Percentiles rank a stretch among this genome's conserved stretches.
These are phyloP conservation scores for Candida anutae DNA, from an alignment of 1,139 yeast genomes.

Conservation along the genomic window DNA sequence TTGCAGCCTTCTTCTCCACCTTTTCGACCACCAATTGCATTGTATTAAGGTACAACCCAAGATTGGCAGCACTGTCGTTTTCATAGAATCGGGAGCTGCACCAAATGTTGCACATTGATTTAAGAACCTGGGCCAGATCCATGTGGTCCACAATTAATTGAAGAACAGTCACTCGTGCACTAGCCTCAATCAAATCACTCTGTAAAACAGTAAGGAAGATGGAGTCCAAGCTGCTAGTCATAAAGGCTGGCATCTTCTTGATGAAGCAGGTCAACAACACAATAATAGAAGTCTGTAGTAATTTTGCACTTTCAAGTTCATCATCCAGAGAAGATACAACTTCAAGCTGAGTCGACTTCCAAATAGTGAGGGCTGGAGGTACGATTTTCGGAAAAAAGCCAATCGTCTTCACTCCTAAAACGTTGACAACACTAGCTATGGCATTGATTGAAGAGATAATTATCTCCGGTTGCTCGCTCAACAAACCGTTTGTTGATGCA, in stretches of 20 bases:
- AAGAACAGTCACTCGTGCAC: constrained; percentile 60
- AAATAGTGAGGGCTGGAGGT: constrained; percentile 62
- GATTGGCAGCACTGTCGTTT: constrained; percentile 42
- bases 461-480: constrained; percentile 50
- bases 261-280: constrained; percentile 68
- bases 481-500: constrained; percentile 47
- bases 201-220: constrained; percentile 51
- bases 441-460: constrained; percentile 69
- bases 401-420: constrained; percentile 78
- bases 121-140: constrained; percentile 57
- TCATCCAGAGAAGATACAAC: constrained; percentile 10
- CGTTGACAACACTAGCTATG: constrained; percentile 59
- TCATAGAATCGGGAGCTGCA: constrained; percentile 22
- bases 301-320: constrained; percentile 18
- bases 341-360: constrained; percentile 23
- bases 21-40: constrained; percentile 59
- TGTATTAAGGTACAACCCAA: constrained; percentile 63
- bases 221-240: constrained; percentile 60
- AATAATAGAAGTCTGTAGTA: constrained; percentile 59
- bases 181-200: constrained; percentile 49
- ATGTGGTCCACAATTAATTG: constrained; percentile 59
- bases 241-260: constrained; percentile 81
- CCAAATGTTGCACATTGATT: constrained; percentile 61
- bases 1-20: constrained; percentile 68
- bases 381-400: constrained; percentile 81